phyloP scores from a whole-genome alignment of 1,284 basidiomycete genomes.

The Malassezia obtusa region DNA sequence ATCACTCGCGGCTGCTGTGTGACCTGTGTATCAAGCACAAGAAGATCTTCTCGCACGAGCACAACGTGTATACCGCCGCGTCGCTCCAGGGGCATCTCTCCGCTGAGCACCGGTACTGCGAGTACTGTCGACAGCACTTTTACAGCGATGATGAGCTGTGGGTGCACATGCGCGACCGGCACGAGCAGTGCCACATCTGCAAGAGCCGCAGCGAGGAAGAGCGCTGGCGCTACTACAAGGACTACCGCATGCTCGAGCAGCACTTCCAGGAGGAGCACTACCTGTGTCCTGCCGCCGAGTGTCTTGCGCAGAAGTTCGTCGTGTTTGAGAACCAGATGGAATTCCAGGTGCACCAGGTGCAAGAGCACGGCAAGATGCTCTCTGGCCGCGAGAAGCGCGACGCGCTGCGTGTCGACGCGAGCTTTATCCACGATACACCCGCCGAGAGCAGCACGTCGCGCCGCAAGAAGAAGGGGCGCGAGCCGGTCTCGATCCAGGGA shows the following conservation, averaged over 20 bases:
- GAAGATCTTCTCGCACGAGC: constrained; percentile 93
- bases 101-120: constrained; percentile 70
- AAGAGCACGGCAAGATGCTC: constrained; percentile 73
- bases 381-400: constrained; percentile 66
- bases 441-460: constrained; percentile 9
- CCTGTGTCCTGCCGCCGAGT: constrained; percentile 65
- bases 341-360: constrained; percentile 81
- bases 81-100: constrained; percentile 65
- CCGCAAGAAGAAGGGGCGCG: constrained; percentile 15
- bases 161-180: constrained; percentile 79
- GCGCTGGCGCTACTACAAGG: constrained; percentile 35
- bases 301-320: constrained; percentile 81
- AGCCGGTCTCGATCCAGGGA: neutral
- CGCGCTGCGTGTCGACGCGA: constrained; percentile 65
- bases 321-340: constrained; percentile 80
- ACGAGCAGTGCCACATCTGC: constrained; percentile 96
- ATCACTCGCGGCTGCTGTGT: constrained; percentile 64
- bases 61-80: constrained; percentile 67
- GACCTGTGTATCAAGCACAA: constrained; percentile 80
- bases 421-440: constrained; percentile 61
- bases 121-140: constrained; percentile 81
- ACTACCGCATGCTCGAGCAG: constrained; percentile 44
- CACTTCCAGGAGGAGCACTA: constrained; percentile 56
- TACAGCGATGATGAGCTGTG: constrained; percentile 88
- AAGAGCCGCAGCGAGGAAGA: constrained; percentile 36